Conservation (phyloP, 2,329 filamentous ascomycete genomes). For the Hypoxylon sp. region DNA sequence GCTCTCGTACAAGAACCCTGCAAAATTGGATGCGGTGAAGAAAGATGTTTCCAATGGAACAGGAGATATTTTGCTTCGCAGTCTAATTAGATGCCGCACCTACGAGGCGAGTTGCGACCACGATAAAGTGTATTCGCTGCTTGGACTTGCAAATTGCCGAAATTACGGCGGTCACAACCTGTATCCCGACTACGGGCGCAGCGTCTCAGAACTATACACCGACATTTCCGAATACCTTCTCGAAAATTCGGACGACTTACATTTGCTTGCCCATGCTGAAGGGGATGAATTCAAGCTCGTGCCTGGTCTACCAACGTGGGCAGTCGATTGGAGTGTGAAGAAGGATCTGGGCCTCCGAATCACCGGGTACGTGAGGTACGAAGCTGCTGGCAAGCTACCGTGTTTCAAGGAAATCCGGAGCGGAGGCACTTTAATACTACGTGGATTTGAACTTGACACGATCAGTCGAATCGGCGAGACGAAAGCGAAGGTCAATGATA, state of each 20-base stretch:
- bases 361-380: constrained; percentile 41
- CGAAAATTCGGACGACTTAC: constrained; percentile 31
- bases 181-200: constrained; percentile 35
- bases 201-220: constrained; percentile 35
- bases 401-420: constrained; percentile 28
- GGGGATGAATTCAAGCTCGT: constrained; percentile 33
- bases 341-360: constrained; percentile 42
- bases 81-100: constrained; percentile 43
- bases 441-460: constrained; percentile 39
- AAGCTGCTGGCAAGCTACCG: constrained; percentile 39
- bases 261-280: constrained; percentile 45
- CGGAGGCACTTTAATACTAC: constrained; percentile 13
- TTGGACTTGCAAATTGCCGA: constrained; percentile 30
- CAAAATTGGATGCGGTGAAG: constrained; percentile 40
- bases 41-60: constrained; percentile 4
- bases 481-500: constrained; percentile 38
- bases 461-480: constrained; percentile 41
- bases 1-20: constrained; percentile 44
- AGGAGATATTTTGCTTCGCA: constrained; percentile 33
- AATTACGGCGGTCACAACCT: constrained; percentile 7
- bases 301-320: constrained; percentile 40
- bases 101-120: constrained; percentile 37
- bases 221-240: constrained; percentile 40
- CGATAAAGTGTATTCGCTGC: constrained; percentile 44
- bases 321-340: constrained; percentile 44